Conservation (phyloP, 345 rosid species). For the Rubroshorea leprosula region DNA sequence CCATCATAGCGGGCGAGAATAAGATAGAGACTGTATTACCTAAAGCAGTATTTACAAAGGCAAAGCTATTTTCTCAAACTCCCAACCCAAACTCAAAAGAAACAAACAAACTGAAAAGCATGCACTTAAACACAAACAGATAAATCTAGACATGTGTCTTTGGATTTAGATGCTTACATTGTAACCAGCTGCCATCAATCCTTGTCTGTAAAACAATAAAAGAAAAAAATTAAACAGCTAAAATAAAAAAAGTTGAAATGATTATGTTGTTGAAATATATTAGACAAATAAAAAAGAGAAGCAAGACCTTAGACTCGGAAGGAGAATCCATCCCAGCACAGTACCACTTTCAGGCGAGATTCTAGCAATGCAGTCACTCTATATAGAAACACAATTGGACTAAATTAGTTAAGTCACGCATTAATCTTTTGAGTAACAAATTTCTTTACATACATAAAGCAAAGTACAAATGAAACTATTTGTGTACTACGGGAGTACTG, state of each 20-base stretch:
- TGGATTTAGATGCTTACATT: conserved; percentile 36
- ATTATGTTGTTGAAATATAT: background rate
- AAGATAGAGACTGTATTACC: too few species aligned
- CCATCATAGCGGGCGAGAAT: too few species aligned
- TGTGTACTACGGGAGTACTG: too few species aligned
- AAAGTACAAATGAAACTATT: too few species aligned
- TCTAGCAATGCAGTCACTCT: conserved; percentile 95
- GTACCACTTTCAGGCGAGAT: conserved; percentile 64
- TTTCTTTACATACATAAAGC: too few species aligned
- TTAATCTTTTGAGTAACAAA: background rate
- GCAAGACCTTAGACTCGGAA: conserved; percentile 65
- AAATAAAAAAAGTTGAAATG: background rate
- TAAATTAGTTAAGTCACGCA: background rate
- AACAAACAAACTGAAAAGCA: background rate
- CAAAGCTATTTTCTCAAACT: background rate
- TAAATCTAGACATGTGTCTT: background rate
- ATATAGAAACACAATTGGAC: conserved; percentile 17
- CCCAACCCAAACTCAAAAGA: too few species aligned
- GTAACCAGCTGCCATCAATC: conserved; percentile 54
- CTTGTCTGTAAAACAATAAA: conserved; percentile 41
- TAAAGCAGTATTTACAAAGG: too few species aligned
- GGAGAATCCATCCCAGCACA: conserved; percentile 82
- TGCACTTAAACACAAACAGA: background rate
- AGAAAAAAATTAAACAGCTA: background rate
- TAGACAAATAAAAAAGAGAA: background rate